A percentile compares a stretch with the other conserved stretches of the same genome.
phyloP scores from a whole-genome alignment of 768 basidiomycete species.

The Podaxis sp. region DNA sequence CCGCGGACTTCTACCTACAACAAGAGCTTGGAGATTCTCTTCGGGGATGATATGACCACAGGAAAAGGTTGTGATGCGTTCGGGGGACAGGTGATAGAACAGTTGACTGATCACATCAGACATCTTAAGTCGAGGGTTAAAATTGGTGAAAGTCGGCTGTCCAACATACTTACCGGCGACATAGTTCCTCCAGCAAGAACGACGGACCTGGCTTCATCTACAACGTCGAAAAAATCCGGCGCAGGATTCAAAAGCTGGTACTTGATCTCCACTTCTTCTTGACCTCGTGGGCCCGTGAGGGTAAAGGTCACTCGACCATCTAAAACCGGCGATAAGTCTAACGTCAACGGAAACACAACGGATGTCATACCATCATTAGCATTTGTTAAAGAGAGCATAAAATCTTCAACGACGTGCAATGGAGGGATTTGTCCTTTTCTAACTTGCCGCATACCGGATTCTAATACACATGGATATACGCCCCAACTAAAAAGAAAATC shows the following conservation, averaged over 20 bases:
- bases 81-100: conserved; percentile 61
- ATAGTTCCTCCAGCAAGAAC: conserved; percentile 96
- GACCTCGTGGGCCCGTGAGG: conserved; percentile 35
- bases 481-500: not conserved
- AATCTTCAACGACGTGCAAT: conserved; percentile 76
- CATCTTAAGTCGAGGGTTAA: conserved; percentile 53
- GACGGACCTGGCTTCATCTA: conserved; percentile 79
- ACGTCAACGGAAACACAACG: not conserved
- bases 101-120: conserved; percentile 84
- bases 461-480: not conserved
- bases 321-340: conserved; percentile 26
- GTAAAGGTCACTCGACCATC: conserved; percentile 78
- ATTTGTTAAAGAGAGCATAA: conserved; percentile 74
- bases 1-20: conserved; percentile 72
- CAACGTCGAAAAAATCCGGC: conserved; percentile 81
- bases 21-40: conserved; percentile 73
- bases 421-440: conserved; percentile 60
- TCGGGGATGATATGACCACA: conserved; percentile 92
- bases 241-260: conserved; percentile 94
- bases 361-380: conserved; percentile 61
- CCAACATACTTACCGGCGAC: conserved; percentile 75
- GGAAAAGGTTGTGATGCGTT: conserved; percentile 76
- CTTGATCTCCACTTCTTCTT: conserved; percentile 63
- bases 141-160: not conserved
- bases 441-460: conserved; percentile 18